Percentiles rank a stretch among this genome's conserved stretches.
phyloP scores from a whole-genome alignment of 1,284 basidiomycete species.

The Austroboletus niveus region DNA sequence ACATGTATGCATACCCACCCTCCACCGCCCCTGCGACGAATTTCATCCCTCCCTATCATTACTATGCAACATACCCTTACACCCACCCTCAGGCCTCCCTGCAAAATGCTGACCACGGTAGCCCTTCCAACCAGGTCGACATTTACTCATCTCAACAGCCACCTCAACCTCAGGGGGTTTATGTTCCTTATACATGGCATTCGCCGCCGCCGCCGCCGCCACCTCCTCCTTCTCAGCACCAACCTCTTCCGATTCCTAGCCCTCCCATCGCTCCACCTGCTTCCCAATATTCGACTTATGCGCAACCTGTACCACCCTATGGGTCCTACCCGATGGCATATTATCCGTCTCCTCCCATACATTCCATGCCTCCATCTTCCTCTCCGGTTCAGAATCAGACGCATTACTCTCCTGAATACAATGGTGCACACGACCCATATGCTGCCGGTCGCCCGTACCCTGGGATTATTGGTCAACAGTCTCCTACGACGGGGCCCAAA shows the following conservation, averaged over 20 bases:
- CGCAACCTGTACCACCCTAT: slow-evolving; percentile 36
- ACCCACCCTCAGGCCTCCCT: slow-evolving; percentile 26
- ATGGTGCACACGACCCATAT: slow-evolving; percentile 32
- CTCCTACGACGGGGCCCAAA: slow-evolving; percentile 30
- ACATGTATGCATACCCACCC: slow-evolving; percentile 40
- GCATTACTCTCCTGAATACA: slow-evolving; percentile 31
- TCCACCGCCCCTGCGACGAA: slow-evolving; percentile 28
- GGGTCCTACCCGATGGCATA: slow-evolving; percentile 49
- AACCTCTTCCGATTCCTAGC: slow-evolving; percentile 32
- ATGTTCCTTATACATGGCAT: slow-evolving; percentile 44
- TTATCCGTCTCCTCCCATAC: slow-evolving; percentile 43
- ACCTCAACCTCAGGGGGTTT: slow-evolving; percentile 34
- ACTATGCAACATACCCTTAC: slow-evolving; percentile 38
- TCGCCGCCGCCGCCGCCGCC: slow-evolving; percentile 25
- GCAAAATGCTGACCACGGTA: slow-evolving; percentile 37
- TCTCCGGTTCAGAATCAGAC: slow-evolving; percentile 34
- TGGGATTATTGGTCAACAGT: slow-evolving; percentile 27
- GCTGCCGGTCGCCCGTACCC: slow-evolving; percentile 24
- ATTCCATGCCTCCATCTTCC: slow-evolving; percentile 37
- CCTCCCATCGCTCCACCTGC: slow-evolving; percentile 32
- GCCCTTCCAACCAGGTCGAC: slow-evolving; percentile 32
- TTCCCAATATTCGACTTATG: slow-evolving; percentile 39
- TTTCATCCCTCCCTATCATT: slow-evolving; percentile 40
- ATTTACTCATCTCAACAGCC: slow-evolving; percentile 33
- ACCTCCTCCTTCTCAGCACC: slow-evolving; percentile 28